Evolutionary conservation across 306 rosid species (phyloP).

Genomic region (Canavalia gladiata): DNA sequence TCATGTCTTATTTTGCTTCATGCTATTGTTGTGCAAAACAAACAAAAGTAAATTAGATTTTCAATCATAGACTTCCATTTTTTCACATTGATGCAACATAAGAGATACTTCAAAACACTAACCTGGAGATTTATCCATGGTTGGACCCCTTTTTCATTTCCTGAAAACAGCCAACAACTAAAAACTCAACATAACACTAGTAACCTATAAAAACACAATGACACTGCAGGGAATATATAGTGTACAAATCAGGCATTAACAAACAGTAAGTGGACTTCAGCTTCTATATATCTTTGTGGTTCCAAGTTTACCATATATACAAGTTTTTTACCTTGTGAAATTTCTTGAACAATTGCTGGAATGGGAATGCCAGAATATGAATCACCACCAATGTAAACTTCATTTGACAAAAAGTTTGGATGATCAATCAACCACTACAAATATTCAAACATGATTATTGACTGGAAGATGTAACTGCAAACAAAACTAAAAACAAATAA

Average conservation of each 20-base stretch:
- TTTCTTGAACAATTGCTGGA: constrained; percentile 61
- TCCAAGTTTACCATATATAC: neutral
- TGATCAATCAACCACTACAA: constrained; percentile 76
- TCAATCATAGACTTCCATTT: neutral
- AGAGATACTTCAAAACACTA: neutral
- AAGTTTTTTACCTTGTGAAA: constrained; percentile 60
- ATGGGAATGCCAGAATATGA: constrained; percentile 75
- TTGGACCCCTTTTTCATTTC: constrained; percentile 55
- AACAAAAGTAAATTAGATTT: neutral
- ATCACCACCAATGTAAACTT: constrained; percentile 68
- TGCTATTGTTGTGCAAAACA: neutral
- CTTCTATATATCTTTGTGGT: neutral
- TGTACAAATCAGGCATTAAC: too few species aligned
- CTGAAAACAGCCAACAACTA: constrained; percentile 47
- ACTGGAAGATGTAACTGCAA: neutral
- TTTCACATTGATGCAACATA: too few species aligned
- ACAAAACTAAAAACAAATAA: neutral
- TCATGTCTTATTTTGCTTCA: neutral
- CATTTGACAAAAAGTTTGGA: constrained; percentile 62
- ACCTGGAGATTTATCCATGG: constrained; percentile 77
- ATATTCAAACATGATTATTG: constrained; percentile 1
- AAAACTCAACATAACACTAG: neutral
- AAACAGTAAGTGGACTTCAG: neutral
- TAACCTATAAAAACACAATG: too few species aligned
- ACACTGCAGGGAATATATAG: too few species aligned